Conservation (phyloP, 1,139 yeast genomes). For the Pichia sp. region DNA sequence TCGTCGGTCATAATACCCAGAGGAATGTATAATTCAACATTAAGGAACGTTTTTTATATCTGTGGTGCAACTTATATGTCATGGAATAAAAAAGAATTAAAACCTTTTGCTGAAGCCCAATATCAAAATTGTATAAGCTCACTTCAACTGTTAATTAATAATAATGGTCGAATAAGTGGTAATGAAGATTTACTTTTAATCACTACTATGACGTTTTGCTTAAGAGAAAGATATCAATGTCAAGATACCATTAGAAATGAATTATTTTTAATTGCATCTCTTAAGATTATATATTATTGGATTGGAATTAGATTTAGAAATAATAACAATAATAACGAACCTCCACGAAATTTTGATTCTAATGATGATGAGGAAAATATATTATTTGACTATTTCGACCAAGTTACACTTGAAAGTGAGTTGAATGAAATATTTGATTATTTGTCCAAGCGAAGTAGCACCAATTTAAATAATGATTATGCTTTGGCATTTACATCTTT, state of each 20-base stretch:
- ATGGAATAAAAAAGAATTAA: slow-evolving; percentile 3
- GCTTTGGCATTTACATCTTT: too few relatives aligned
- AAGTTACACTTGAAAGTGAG: background rate
- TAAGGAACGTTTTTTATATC: slow-evolving; percentile 31
- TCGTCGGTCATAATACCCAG: slow-evolving; percentile 2
- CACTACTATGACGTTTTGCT: background rate
- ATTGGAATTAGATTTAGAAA: background rate
- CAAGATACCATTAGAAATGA: background rate
- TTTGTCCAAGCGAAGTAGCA: background rate
- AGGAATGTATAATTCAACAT: slow-evolving; percentile 1
- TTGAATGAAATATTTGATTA: background rate
- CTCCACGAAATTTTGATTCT: too few relatives aligned
- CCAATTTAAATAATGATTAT: too few relatives aligned
- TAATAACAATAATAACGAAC: too few relatives aligned
- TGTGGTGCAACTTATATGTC: slow-evolving; percentile 31
- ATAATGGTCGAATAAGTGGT: background rate
- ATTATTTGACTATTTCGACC: background rate
- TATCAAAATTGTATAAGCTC: background rate
- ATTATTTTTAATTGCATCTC: slow-evolving; percentile 2
- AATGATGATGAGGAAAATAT: background rate
- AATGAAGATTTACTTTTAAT: slow-evolving; percentile 4
- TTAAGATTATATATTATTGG: slow-evolving; percentile 2
- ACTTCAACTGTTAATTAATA: background rate
- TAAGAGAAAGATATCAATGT: slow-evolving; percentile 5
- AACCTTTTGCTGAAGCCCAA: background rate